A percentile compares a stretch with the other conserved stretches of the same genome.
Conservation (phyloP, 2,329 filamentous ascomycete genomes). For the Penicillium aurantiogriseum region DNA sequence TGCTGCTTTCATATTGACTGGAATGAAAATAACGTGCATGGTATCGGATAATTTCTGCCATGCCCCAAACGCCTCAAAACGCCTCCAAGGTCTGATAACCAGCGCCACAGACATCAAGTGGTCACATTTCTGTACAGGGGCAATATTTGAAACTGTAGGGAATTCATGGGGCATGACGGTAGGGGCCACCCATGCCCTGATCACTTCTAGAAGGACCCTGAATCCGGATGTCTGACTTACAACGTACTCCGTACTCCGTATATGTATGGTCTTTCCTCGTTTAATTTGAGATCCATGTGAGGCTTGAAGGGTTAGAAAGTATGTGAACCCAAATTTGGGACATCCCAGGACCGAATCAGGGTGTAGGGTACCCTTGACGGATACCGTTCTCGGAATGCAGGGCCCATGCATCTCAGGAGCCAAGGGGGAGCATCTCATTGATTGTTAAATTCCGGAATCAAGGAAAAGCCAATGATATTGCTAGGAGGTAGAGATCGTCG, state of each 20-base stretch:
- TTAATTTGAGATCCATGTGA: neutral
- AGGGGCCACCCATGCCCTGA: neutral
- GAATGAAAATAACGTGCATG: neutral
- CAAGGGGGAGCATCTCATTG: conserved; percentile 16
- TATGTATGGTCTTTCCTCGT: neutral
- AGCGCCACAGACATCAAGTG: neutral
- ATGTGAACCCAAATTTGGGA: neutral
- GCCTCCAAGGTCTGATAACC: neutral
- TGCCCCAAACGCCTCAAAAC: neutral
- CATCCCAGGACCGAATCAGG: neutral
- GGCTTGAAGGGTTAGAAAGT: neutral
- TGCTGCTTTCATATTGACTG: too few species aligned
- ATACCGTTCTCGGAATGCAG: conserved; percentile 24
- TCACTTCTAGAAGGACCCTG: conserved; percentile 2
- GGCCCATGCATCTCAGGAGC: conserved; percentile 5
- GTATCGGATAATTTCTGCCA: neutral
- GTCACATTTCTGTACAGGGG: neutral
- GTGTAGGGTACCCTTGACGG: conserved; percentile 10
- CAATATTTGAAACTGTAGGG: neutral
- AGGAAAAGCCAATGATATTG: conserved; percentile 13
- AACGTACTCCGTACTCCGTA: neutral
- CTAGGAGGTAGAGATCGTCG: conserved; percentile 1
- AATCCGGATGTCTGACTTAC: neutral
- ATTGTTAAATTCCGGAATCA: conserved; percentile 14
- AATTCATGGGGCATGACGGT: neutral